Conservation (phyloP, 192 early-diverging fungal genomes). For the Linnemannia schmuckeri region DNA sequence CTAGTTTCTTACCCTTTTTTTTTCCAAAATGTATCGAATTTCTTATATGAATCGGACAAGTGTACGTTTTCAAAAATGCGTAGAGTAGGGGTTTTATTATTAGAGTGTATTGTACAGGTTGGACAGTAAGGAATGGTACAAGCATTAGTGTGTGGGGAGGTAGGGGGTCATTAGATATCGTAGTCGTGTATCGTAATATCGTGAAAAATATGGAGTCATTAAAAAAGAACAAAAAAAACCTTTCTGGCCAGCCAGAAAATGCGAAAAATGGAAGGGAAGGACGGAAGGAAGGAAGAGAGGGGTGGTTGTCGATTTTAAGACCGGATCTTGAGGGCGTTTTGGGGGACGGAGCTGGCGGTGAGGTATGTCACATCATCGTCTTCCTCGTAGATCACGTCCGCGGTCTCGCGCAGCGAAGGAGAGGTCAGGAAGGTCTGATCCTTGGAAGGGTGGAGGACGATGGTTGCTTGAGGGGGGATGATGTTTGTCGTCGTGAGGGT, state of each 20-base stretch:
- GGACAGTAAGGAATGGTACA: neutral
- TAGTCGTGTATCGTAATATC: neutral
- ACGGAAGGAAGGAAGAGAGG: neutral
- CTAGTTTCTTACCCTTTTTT: neutral
- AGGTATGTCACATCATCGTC: neutral
- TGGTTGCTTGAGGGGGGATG: neutral
- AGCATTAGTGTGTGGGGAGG: neutral
- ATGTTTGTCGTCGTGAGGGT: constrained; percentile 8
- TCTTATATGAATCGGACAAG: neutral
- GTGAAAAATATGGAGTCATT: neutral
- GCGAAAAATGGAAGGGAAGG: neutral
- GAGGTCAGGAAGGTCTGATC: neutral
- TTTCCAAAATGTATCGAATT: neutral
- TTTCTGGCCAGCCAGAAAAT: constrained; percentile 5
- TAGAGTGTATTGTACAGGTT: neutral
- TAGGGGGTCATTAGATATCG: neutral
- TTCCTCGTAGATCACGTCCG: neutral
- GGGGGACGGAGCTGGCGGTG: neutral
- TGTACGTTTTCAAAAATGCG: too few species aligned
- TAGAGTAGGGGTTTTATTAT: neutral
- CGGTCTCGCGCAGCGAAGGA: neutral
- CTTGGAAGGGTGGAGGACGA: neutral
- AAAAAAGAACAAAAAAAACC: neutral
- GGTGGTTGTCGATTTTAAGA: neutral
- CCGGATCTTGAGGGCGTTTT: neutral